These are phyloP conservation scores for Penicillium silybi DNA, from an alignment of 495 filamentous ascomycete species.

Conservation along the genomic window DNA sequence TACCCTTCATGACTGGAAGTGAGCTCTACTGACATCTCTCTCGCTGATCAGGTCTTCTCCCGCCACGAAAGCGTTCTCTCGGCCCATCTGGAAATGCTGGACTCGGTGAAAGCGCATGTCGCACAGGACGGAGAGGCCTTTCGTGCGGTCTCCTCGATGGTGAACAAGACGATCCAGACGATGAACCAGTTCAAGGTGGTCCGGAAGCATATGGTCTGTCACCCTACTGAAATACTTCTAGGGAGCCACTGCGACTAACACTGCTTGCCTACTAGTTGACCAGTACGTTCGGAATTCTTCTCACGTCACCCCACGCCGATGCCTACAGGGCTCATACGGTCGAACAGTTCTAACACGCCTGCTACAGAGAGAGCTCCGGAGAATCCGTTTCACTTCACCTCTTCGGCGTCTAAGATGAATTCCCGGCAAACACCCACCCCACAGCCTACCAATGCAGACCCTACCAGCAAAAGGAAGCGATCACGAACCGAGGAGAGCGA, in stretches of 20 bases:
- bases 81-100: constrained; percentile 34
- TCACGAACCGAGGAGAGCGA: constrained; percentile 8
- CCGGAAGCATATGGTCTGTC: constrained; percentile 34
- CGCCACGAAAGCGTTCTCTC: constrained; percentile 33
- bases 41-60: constrained; percentile 26
- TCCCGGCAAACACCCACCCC: neutral
- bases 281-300: constrained; percentile 16
- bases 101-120: constrained; percentile 23
- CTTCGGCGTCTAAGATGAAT: neutral
- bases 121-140: constrained; percentile 20
- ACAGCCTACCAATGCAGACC: constrained; percentile 8
- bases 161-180: constrained; percentile 35
- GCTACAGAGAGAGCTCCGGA: constrained; percentile 2
- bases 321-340: neutral
- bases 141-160: constrained; percentile 30
- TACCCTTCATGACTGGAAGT: neutral
- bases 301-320: neutral
- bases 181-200: constrained; percentile 33
- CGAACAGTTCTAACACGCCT: too few species aligned
- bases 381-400: neutral
- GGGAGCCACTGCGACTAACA: neutral
- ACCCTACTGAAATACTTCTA: neutral
- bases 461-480: constrained; percentile 9
- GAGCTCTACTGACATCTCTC: neutral
- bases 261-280: constrained; percentile 9